A percentile compares a stretch with the other conserved stretches of the same genome.
These are phyloP conservation scores for Leccinum subrobustum DNA, from an alignment of 1,284 basidiomycete genomes.

Conservation along the genomic window DNA sequence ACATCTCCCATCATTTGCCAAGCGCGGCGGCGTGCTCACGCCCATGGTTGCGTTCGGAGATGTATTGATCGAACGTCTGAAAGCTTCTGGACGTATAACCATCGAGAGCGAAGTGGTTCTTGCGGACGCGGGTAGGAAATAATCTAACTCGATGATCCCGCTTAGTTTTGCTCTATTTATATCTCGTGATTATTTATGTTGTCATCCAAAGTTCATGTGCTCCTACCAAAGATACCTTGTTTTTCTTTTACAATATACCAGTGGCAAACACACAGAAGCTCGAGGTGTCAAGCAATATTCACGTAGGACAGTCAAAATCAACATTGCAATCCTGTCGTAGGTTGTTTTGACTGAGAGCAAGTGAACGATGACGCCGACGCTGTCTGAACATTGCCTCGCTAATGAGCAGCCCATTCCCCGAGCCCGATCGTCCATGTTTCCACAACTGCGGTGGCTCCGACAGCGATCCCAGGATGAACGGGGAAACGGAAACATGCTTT, in stretches of 20 bases:
- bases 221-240: background rate
- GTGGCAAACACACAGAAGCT: background rate
- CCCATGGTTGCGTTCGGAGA: conserved; percentile 77
- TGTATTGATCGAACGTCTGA: conserved; percentile 63
- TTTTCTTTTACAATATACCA: no score
- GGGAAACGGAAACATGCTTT: conserved; percentile 5
- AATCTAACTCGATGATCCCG: background rate
- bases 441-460: conserved; percentile 8
- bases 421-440: conserved; percentile 8
- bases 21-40: conserved; percentile 75
- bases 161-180: conserved; percentile 1
- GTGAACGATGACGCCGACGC: background rate
- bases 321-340: background rate
- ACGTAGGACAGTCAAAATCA: background rate
- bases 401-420: background rate
- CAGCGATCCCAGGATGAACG: background rate
- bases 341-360: background rate
- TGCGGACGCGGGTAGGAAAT: conserved; percentile 12
- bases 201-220: background rate
- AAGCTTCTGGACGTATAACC: conserved; percentile 50
- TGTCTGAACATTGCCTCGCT: conserved; percentile 7
- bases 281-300: background rate
- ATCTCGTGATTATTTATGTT: background rate
- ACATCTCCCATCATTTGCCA: conserved; percentile 53
- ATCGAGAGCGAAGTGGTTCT: conserved; percentile 52